Base-by-base conservation (phyloP, 2,329 filamentous ascomycete species). In the Fusarium sp. region DNA sequence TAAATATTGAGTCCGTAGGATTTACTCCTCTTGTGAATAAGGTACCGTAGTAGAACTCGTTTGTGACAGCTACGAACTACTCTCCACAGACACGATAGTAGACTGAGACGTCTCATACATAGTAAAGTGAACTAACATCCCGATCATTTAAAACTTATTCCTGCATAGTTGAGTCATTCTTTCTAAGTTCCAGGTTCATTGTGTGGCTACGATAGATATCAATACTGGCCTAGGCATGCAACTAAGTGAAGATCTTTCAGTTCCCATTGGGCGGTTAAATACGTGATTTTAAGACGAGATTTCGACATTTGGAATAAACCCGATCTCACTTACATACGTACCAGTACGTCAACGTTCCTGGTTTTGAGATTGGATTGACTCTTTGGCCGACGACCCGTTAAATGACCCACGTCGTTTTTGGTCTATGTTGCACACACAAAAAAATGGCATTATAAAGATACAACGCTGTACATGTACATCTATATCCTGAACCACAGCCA, bases 241-340 rank as follows among this genome's bases (percentile, higher is more conserved):
- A 34, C 26, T 7, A 22, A 38, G 44, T 17, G 43, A 38, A 40
- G 38, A 59, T 70, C 55, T 68, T 52, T 57, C 24, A 33, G 42
- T 38, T 53, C 59, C 50, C 34, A 57, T 49, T 46, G 46, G 33
- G 36, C 45, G 8, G 33, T 38, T 24, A 39, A 66, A 66, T 60
- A 36, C 70, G 69, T 61, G 63, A 72, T 72, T 47, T 38, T 43
- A 24, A 42, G 21, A 53, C 47, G 34, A 39, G 40, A 72, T 72
- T 65, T 71, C 70, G 57, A 69, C 66, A 70, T 62, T 44, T 33
- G 52, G 62, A 59, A 42, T 21, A 31, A 51, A 49, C 47, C 59
- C 55, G 45, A 60, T 52, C n/a, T 28, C 31, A 53, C 55, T 59
- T 52, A 64, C 46, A 31, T 49, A 36, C 19, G 19, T 19, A 19